Conservation (phyloP, 345 rosid genomes). For the Euphorbia peplus region DNA sequence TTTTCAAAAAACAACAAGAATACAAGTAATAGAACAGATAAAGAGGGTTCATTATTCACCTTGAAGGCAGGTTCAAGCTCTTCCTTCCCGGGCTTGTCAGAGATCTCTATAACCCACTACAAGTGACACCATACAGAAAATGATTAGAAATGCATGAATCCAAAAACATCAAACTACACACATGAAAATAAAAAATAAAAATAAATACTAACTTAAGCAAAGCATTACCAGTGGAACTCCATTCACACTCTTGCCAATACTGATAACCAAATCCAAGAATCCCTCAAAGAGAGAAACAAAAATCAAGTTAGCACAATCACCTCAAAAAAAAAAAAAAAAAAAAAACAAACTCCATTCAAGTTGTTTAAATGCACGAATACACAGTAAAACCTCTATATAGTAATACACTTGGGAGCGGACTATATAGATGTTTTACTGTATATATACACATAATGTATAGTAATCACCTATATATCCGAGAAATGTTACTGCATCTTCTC, state of each 20-base stretch:
- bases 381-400: too few species aligned
- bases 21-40: neutral
- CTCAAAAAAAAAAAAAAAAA: neutral
- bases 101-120: constrained; percentile 96
- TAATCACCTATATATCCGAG: constrained; percentile 80
- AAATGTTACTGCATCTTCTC: constrained; percentile 67
- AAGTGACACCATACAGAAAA: constrained; percentile 1
- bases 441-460: neutral
- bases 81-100: constrained; percentile 76
- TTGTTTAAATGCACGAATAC: neutral
- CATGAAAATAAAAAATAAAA: neutral
- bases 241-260: constrained; percentile 87
- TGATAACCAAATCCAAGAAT: constrained; percentile 50
- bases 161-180: neutral
- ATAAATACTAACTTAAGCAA: constrained; percentile 13
- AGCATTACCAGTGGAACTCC: constrained; percentile 85
- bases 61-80: constrained; percentile 97
- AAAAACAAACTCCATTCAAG: too few species aligned
- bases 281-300: constrained; percentile 84
- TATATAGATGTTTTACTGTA: too few species aligned
- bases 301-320: constrained; percentile 52
- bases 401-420: too few species aligned
- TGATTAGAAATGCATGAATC: neutral
- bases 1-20: neutral
- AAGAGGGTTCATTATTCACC: constrained; percentile 38